phyloP scores from a whole-genome alignment of 2,329 filamentous ascomycete species.

The Venturia aucupariae region DNA sequence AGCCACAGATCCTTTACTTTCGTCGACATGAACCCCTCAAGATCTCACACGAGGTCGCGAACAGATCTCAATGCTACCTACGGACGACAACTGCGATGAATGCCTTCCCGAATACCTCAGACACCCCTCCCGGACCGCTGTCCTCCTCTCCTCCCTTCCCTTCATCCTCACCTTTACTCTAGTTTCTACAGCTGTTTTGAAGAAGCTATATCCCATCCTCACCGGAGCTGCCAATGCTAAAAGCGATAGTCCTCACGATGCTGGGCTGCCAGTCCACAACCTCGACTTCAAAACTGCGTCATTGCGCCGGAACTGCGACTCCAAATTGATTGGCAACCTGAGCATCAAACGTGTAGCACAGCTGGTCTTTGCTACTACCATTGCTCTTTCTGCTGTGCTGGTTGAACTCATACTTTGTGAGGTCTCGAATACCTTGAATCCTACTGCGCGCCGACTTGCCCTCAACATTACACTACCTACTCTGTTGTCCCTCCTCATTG shows the following conservation, averaged over 20 bases:
- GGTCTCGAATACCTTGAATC: slow-evolving; percentile 65
- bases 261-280: slow-evolving; percentile 15
- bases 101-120: slow-evolving; percentile 45
- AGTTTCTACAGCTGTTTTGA: slow-evolving; percentile 53
- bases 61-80: slow-evolving; percentile 1
- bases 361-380: slow-evolving; percentile 59
- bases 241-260: slow-evolving; percentile 17
- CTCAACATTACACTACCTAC: slow-evolving; percentile 61
- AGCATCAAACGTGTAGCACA: slow-evolving; percentile 27
- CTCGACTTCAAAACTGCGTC: slow-evolving; percentile 16
- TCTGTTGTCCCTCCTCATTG: slow-evolving; percentile 61
- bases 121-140: slow-evolving; percentile 32
- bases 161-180: slow-evolving; percentile 62
- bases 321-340: slow-evolving; percentile 1
- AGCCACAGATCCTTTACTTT: background rate
- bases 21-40: background rate
- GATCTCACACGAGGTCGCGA: background rate
- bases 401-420: slow-evolving; percentile 77
- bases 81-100: slow-evolving; percentile 44
- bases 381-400: slow-evolving; percentile 67
- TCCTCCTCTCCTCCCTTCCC: slow-evolving; percentile 55
- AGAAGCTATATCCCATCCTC: slow-evolving; percentile 64
- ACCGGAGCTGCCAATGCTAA: slow-evolving; percentile 44
- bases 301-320: slow-evolving; percentile 16
- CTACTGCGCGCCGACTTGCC: slow-evolving; percentile 56